phyloP scores from a whole-genome alignment of 495 filamentous ascomycete genomes.

The Chaetomium cochliodes region DNA sequence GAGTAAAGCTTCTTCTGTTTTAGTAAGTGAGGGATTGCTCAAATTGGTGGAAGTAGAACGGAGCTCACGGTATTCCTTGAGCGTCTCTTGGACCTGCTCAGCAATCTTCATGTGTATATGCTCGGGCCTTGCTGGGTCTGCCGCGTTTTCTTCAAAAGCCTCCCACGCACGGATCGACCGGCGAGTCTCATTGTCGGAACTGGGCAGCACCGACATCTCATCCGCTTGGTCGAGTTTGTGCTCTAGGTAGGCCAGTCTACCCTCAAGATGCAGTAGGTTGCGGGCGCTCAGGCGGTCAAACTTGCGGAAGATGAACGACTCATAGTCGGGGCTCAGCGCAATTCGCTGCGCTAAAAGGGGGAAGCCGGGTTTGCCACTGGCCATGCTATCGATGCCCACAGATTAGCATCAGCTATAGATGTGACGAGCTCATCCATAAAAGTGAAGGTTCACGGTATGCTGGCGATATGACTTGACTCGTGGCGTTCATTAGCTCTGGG shows the following conservation, averaged over 20 bases:
- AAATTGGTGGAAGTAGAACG: background rate
- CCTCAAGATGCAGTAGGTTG: background rate
- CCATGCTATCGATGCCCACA: too few relatives aligned
- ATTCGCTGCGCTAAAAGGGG: background rate
- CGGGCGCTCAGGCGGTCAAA: conserved; percentile 4
- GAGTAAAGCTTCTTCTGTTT: background rate
- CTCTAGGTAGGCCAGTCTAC: too few relatives aligned
- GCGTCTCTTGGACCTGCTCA: background rate
- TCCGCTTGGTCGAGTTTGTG: too few relatives aligned
- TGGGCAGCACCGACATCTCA: too few relatives aligned
- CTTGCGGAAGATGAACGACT: conserved; percentile 8
- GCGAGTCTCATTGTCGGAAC: too few relatives aligned
- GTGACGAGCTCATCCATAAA: too few relatives aligned
- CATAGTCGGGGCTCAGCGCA: background rate
- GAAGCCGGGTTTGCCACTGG: too few relatives aligned
- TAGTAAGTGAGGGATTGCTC: background rate
- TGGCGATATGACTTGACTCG: too few relatives aligned
- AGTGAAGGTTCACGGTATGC: too few relatives aligned
- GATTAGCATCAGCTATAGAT: too few relatives aligned
- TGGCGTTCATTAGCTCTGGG: too few relatives aligned
- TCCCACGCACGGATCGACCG: too few relatives aligned
- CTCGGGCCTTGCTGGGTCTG: background rate
- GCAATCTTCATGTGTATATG: conserved; percentile 2
- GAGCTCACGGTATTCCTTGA: conserved; percentile 2
- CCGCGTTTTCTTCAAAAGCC: background rate